Conservation (phyloP, 768 basidiomycete species). For the Fomitopsis pulvina region DNA sequence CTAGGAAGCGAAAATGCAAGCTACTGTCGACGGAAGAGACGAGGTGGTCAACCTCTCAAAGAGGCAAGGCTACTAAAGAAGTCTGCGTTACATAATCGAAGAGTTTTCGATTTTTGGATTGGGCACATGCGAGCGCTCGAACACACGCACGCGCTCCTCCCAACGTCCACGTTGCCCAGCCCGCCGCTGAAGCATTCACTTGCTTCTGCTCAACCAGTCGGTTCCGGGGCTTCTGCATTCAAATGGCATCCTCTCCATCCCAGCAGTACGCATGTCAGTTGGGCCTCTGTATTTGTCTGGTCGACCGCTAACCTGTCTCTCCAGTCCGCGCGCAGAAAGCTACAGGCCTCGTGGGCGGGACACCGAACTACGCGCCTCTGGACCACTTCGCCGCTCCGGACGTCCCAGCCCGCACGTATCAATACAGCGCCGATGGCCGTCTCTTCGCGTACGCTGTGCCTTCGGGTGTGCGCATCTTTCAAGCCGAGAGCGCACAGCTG, state of each 20-base stretch:
- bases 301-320: conserved; percentile 15
- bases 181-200: conserved; percentile 65
- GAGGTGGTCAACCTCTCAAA: no score
- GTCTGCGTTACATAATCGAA: background rate
- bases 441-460: conserved; percentile 82
- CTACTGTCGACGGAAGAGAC: no score
- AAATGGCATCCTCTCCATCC: conserved; percentile 69
- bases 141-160: background rate
- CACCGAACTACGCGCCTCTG: conserved; percentile 66
- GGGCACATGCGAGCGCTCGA: background rate
- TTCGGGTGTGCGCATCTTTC: conserved; percentile 69
- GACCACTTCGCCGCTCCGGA: conserved; percentile 62
- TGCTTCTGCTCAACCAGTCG: conserved; percentile 48
- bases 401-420: conserved; percentile 64
- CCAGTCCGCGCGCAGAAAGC: conserved; percentile 93
- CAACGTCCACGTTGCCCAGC: conserved; percentile 13
- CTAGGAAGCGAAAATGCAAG: no score
- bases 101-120: background rate
- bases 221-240: conserved; percentile 10
- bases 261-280: conserved; percentile 84
- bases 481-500: conserved; percentile 67
- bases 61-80: background rate
- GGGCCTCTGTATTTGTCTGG: background rate
- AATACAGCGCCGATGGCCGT: conserved; percentile 83
- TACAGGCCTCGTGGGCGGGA: conserved; percentile 77